Percentiles rank a stretch among this genome's conserved stretches.
These are phyloP conservation scores for Oryza glumipatula DNA, from an alignment of 176 grass and related monocot species.

Conservation along the genomic window DNA sequence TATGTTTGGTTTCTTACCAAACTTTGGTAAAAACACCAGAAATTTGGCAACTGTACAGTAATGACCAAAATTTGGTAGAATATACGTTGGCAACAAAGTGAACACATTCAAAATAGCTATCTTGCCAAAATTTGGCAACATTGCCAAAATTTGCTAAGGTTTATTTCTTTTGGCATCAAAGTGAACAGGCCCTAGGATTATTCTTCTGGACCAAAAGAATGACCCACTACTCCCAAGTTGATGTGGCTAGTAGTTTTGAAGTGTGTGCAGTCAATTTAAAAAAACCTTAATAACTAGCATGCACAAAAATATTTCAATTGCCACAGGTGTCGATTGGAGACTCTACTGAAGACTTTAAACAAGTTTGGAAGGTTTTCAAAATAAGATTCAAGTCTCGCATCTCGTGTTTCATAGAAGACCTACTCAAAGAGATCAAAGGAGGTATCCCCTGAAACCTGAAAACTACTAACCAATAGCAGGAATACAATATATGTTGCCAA, in stretches of 20 bases:
- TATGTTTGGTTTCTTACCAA: no score
- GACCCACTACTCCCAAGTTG: not conserved
- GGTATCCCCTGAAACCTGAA: not conserved
- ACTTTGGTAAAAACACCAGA: no score
- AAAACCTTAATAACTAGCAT: not conserved
- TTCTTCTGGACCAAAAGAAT: conserved; percentile 28
- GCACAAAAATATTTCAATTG: not conserved
- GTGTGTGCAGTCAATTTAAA: not conserved
- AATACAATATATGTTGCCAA: not conserved
- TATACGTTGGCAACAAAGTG: no score
- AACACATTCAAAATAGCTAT: no score
- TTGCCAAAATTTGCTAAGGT: no score
- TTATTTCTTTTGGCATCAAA: no score
- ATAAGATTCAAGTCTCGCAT: not conserved
- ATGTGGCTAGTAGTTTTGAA: not conserved
- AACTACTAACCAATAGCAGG: not conserved
- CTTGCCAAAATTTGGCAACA: no score
- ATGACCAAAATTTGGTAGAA: no score
- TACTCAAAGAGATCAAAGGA: not conserved
- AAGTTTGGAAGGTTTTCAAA: not conserved
- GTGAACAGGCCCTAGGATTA: not conserved
- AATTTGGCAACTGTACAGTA: no score
- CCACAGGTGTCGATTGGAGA: not conserved
- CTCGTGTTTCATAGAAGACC: not conserved
- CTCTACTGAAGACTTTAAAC: not conserved